A percentile compares a stretch with the other conserved stretches of the same genome.
Evolutionary conservation across 495 filamentous ascomycete species (phyloP).

Genomic region (Penicillium tannophilum): DNA sequence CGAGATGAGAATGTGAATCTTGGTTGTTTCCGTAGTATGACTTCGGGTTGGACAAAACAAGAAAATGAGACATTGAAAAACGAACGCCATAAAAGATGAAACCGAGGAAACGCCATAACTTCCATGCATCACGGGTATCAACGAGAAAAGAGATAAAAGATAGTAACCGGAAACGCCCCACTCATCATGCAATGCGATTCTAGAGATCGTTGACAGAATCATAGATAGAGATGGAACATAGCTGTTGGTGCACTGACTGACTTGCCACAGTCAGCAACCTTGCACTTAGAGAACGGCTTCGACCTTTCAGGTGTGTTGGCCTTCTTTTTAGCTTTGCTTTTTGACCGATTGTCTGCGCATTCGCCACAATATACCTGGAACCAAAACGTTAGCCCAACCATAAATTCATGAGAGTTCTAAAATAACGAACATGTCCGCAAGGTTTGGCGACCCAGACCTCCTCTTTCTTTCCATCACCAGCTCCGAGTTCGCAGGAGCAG

Average conservation of each 20-base stretch:
- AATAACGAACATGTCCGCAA: slow-evolving; percentile 72
- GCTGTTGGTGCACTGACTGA: slow-evolving; percentile 35
- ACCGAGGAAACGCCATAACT: slow-evolving; percentile 21
- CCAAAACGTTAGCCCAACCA: neutral
- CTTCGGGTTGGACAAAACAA: too few species aligned
- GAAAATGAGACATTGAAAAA: too few species aligned
- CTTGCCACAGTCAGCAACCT: slow-evolving; percentile 52
- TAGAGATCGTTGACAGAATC: slow-evolving; percentile 18
- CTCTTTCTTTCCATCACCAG: slow-evolving; percentile 57
- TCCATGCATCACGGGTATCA: slow-evolving; percentile 34
- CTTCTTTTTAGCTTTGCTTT: slow-evolving; percentile 39
- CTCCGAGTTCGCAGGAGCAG: slow-evolving; percentile 70
- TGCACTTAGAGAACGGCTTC: slow-evolving; percentile 53
- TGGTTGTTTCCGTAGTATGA: neutral
- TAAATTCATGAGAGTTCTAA: neutral
- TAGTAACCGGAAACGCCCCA: slow-evolving; percentile 15
- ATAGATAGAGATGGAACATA: slow-evolving; percentile 54
- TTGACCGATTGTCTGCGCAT: slow-evolving; percentile 57
- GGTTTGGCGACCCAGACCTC: slow-evolving; percentile 72
- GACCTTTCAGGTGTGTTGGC: slow-evolving; percentile 18
- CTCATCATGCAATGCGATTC: slow-evolving; percentile 21
- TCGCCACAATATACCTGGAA: slow-evolving; percentile 71
- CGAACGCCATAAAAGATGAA: neutral
- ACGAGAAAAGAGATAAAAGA: slow-evolving; percentile 6
- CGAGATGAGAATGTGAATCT: neutral